Percentiles rank a stretch among this genome's conserved stretches.
Evolutionary conservation across 1,139 yeast genomes (phyloP).

Genomic region (Zhuliangozyma parablackwelliae): DNA sequence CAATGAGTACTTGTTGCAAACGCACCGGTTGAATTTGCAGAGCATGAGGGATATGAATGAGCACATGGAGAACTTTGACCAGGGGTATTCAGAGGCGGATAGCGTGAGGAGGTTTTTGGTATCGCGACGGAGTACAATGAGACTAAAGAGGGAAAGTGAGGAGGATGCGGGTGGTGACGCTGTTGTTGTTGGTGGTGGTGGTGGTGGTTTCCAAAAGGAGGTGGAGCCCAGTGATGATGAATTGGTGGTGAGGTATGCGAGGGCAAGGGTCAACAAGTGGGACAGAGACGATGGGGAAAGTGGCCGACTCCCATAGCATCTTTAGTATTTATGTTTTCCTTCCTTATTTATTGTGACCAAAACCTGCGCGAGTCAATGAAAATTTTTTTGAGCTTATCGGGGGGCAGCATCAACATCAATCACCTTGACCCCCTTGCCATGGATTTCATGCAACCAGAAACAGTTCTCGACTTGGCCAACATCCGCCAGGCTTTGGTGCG

Average conservation of each 20-base stretch:
- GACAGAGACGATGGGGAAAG: constrained; percentile 6
- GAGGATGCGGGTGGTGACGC: constrained; percentile 6
- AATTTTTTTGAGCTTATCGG: too few relatives aligned
- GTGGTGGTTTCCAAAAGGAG: constrained; percentile 7
- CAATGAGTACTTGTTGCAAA: constrained; percentile 26
- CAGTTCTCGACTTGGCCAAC: constrained; percentile 75
- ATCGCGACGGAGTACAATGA: constrained; percentile 44
- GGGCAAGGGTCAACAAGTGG: constrained; percentile 20
- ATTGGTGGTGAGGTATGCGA: constrained; percentile 31
- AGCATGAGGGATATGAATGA: constrained; percentile 43
- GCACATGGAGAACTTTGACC: constrained; percentile 53
- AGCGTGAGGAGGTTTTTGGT: constrained; percentile 57
- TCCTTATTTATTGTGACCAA: too few relatives aligned
- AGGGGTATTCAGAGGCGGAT: constrained; percentile 23
- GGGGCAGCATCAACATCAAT: too few relatives aligned
- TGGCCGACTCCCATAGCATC: too few relatives aligned
- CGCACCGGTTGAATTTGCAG: constrained; percentile 36
- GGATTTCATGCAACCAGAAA: constrained; percentile 83
- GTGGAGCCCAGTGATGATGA: constrained; percentile 24
- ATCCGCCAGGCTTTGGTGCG: constrained; percentile 82
- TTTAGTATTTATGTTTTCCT: too few relatives aligned
- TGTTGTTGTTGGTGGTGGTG: neutral
- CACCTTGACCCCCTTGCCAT: too few relatives aligned
- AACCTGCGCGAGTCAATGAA: too few relatives aligned
- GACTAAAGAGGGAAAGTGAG: constrained; percentile 16